Base-by-base conservation (phyloP, 2,329 filamentous ascomycete species). In the Pseudonectria foliicola region DNA sequence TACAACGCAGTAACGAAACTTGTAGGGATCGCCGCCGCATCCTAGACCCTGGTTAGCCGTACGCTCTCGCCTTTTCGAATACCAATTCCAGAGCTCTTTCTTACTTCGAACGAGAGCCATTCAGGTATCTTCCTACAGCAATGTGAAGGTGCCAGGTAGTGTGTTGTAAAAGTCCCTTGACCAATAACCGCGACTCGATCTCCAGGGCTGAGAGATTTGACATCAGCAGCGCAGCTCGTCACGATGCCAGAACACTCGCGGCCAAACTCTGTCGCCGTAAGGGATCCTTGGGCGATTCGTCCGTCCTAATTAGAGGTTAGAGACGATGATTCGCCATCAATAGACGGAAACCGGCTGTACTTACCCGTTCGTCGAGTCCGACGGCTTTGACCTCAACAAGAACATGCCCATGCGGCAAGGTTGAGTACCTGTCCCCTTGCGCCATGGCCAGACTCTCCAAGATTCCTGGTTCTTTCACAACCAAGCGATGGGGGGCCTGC, bases 61-160 rank as follows among this genome's bases (percentile, higher is more conserved):
- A 18, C 4, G 0, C 1, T 31, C 31, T 12, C 27, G 35, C 6
- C 7, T 13, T 30, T 24, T 32, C 28, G n/a, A n/a, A 33, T 33
- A 29, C 29, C 1, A 23, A 25, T 3, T 16, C 2, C 3, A 18
- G 11, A 18, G 3, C 2, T 34, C n/a, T 24, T n/a, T 37, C 35
- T 37, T 16, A 48, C 45, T 34, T 49, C 46, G 10, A 49, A 49
- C 16, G 46, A 45, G 10, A 49, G 37, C 44, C 39, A 49, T 25
- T 48, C 39, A 10, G 46, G 46, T 26, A 49, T 45, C 32, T 39
- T 49, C 1, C 27, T 39, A 11, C 46, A 49, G 7, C 42, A 49
- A 3, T 38, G 6, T 14, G 39, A 29, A 21, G 39, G 42, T 10
- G 46, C 35, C 10, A 49, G 10, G 32, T 49, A 49, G 13, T 38